Conservation (phyloP, 1,139 yeast species). For the Sugiyamaella novakii region DNA sequence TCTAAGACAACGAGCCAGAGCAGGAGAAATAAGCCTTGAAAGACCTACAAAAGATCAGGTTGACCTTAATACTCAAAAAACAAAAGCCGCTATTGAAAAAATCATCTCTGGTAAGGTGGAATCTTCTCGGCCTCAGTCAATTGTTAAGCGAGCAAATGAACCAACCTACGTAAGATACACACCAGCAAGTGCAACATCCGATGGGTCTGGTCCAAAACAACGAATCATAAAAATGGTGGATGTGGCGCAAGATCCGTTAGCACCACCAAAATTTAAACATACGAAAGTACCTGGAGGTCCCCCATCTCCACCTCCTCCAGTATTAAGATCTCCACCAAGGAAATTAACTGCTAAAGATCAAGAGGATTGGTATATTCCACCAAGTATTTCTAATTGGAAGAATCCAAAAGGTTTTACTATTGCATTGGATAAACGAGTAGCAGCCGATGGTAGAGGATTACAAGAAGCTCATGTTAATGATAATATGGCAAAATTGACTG, state of each 20-base stretch:
- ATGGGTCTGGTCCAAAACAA: constrained; percentile 39
- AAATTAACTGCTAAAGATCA: constrained; percentile 76
- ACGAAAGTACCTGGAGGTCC: constrained; percentile 73
- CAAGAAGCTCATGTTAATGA: constrained; percentile 53
- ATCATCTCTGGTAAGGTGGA: constrained; percentile 47
- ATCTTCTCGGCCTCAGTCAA: constrained; percentile 37
- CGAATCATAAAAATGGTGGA: constrained; percentile 60
- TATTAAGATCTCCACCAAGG: constrained; percentile 51
- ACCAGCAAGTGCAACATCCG: constrained; percentile 47
- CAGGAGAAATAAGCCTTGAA: constrained; percentile 40
- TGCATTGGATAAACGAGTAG: constrained; percentile 73
- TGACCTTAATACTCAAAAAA: constrained; percentile 46
- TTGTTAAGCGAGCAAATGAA: constrained; percentile 36
- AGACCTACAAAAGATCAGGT: constrained; percentile 50
- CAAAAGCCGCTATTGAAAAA: constrained; percentile 52
- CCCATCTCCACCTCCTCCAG: constrained; percentile 66
- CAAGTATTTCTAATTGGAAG: constrained; percentile 94
- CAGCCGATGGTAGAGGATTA: constrained; percentile 54
- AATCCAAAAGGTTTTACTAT: constrained; percentile 90
- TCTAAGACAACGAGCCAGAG: constrained; percentile 47
- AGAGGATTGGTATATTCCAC: constrained; percentile 84
- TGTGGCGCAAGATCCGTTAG: constrained; percentile 76
- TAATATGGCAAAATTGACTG: constrained; percentile 63
- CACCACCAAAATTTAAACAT: constrained; percentile 77
- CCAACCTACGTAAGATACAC: constrained; percentile 53